Base-by-base conservation (phyloP, 2,329 filamentous ascomycete species). In the Myriosclerotinia curreyana region DNA sequence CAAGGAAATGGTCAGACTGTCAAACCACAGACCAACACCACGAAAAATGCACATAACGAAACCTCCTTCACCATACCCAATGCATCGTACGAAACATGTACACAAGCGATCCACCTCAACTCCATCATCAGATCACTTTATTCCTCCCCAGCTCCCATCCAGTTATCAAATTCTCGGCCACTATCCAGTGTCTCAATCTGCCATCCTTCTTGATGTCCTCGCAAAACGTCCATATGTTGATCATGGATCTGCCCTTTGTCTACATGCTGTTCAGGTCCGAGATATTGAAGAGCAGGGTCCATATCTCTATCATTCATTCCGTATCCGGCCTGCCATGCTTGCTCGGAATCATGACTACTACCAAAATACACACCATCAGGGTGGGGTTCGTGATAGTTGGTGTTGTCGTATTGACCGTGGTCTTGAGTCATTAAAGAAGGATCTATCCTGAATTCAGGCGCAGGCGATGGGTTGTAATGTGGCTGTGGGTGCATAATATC, bases 101-200 rank as follows among this genome's bases (percentile, higher is more conserved):
- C 62, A 53, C 34, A 15, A 31, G 40, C 17, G 48, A 36, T 53
- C 48, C n/a, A n/a, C 34, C 44, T 20, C 17, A 36, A 60, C 63
- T 60, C 52, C 46, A 46, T 56, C 46, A 36, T 31, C 20, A 25
- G 31, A 28, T n/a, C 15, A 15, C 15, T 31, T 56, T 44, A 63
- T 59, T 50, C 54, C 59, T 61, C 64, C 20, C 69, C 69, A 15
- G 62, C 65, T 31, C 70, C 68, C 68, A 74, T 71, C 74, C 74
- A 75, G 48, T 73, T 74, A 22, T 74, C 73, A 59, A 75, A 75
- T 51, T 75, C 72, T 17, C 66, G 69, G 34, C 70, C 71, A 22
- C 65, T 66, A 58, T 73, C 71, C 46, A 75, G 64, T 14, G 70
- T 66, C 46, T 71, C 72, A 48, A 73, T 67, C 22, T 74, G 72